Evolutionary conservation across 768 basidiomycete species (phyloP), one percentile per base, ranked within the genome.

Genomic region (Podaxis sp.): DNA sequence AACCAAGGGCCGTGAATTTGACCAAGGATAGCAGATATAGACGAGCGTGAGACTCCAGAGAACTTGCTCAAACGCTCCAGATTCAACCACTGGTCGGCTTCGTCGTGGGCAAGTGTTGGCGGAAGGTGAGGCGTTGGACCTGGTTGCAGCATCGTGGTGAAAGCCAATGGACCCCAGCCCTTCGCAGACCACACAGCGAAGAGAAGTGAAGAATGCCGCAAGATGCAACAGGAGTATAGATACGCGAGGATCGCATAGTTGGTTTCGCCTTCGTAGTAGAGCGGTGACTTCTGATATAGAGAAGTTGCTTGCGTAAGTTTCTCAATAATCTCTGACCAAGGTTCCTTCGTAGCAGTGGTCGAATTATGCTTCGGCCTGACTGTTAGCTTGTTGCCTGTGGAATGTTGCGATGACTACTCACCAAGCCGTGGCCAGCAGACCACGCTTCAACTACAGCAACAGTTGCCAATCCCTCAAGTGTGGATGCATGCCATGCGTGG

Each of bases 1-100:
- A 97, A 76, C 89, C 93, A 95, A 2, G 96, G 93, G 0, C 93
- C 94, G 64, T 96, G 92, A 0, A 88, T 82, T 68, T 88, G 87
- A 2, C 88, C 79, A n/a, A 93, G 75, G 22, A 84, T 76, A 6
- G 74, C 74, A 1, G 91, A 83, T 20, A 96, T 90, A 7, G 84
- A 80, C 0, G 85, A 79, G 26, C 93, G 84, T 30, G 87, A 79
- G 46, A 97, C 84, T 20, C 87, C 86, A 3, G 93, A 91, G 28
- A 88, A 78, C 6, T 78, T 74, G 52, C 85, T 87, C 48, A 93
- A 79, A 10, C 88, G 85, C 70, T 91, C 90, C 36, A 89, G 74
- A 62, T 80, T 78, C 1, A 81, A 73, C 76, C 80, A 82, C 20
- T 78, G 79, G 52, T 76, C 78, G 30, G 73, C 71, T 11, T 81